Conservation (phyloP, 1,139 yeast genomes). For the Magnusiomyces ingens region DNA sequence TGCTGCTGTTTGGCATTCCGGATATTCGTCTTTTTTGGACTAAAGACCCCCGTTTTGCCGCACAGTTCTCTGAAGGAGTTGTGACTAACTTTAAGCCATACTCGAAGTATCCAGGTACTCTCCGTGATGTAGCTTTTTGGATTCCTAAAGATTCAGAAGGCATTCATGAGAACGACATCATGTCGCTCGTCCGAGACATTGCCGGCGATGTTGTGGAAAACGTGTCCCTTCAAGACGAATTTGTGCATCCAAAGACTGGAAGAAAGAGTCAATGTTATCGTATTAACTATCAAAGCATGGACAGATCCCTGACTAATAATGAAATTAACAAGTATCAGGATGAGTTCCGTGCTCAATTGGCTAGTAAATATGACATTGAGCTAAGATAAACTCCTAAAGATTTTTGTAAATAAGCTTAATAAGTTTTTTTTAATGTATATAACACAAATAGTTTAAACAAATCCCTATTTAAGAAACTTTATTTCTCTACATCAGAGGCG, state of each 20-base stretch:
- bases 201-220: conserved; percentile 90
- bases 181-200: conserved; percentile 77
- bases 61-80: conserved; percentile 59
- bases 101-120: conserved; percentile 83
- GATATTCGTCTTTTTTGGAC: conserved; percentile 95
- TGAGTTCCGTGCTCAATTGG: conserved; percentile 51
- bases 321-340: conserved; percentile 71
- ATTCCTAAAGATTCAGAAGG: conserved; percentile 39
- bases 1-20: conserved; percentile 90
- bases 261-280: conserved; percentile 79
- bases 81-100: conserved; percentile 78
- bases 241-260: conserved; percentile 76
- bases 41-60: conserved; percentile 63
- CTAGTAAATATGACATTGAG: conserved; percentile 48
- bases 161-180: conserved; percentile 81
- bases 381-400: conserved; percentile 41
- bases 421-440: neutral
- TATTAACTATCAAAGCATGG: conserved; percentile 92
- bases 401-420: neutral
- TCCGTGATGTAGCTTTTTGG: conserved; percentile 92
- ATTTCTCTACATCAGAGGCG: neutral
- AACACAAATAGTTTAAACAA: neutral
- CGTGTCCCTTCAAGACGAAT: conserved; percentile 74
- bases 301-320: conserved; percentile 73
- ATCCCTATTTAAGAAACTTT: neutral